These are phyloP conservation scores for Mortierella sp. DNA, from an alignment of 371 early-diverging fungal genomes.

Conservation along the genomic window DNA sequence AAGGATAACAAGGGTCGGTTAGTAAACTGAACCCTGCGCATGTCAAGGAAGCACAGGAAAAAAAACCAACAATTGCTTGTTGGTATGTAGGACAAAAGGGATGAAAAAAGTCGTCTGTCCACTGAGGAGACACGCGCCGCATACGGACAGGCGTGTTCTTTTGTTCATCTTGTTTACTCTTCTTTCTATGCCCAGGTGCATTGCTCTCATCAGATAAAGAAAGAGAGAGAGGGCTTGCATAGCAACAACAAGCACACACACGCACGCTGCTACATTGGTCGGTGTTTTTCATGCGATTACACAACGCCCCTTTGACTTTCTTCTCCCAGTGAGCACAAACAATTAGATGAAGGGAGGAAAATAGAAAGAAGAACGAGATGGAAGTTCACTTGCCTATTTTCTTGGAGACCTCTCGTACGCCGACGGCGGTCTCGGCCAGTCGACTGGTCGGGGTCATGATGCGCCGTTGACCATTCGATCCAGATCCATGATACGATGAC, in stretches of 20 bases:
- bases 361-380: slow-evolving; percentile 2
- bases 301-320: not conserved
- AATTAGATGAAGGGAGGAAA: not conserved
- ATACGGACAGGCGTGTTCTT: not conserved
- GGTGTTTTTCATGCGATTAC: slow-evolving; percentile 11
- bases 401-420: slow-evolving; percentile 78
- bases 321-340: not conserved
- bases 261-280: no score
- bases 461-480: slow-evolving; percentile 35
- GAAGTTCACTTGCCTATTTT: slow-evolving; percentile 65
- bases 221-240: not conserved
- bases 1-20: not conserved
- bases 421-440: slow-evolving; percentile 78
- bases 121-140: not conserved
- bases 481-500: slow-evolving; percentile 15
- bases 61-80: not conserved
- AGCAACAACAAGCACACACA: not conserved
- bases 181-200: not conserved
- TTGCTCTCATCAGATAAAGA: not conserved
- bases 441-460: slow-evolving; percentile 65
- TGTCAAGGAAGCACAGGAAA: not conserved
- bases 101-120: not conserved
- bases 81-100: slow-evolving; percentile 5
- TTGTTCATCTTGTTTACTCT: not conserved
- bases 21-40: not conserved